A percentile compares a stretch with the other conserved stretches of the same genome.
These are phyloP conservation scores for Dunaliella sp. DNA, from an alignment of 139 green algal genomes.

Conservation along the genomic window DNA sequence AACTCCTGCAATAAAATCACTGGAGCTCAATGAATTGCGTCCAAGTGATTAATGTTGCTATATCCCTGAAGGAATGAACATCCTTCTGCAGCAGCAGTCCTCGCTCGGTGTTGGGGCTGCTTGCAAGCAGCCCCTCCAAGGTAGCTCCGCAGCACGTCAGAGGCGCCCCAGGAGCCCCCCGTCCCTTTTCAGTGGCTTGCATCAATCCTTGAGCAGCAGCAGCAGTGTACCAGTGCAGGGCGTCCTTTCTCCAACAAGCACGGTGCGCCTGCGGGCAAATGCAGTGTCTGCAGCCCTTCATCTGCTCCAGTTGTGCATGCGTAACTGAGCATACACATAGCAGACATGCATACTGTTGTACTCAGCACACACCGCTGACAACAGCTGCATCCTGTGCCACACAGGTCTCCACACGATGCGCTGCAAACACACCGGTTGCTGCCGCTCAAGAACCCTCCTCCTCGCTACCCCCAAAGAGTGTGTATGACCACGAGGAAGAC, in stretches of 20 bases:
- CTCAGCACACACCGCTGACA: not conserved
- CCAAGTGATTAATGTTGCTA: no score
- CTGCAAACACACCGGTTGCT: not conserved
- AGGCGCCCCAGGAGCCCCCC: not conserved
- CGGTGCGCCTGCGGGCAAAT: not conserved
- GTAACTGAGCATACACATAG: not conserved
- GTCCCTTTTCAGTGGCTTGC: not conserved
- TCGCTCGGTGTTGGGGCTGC: not conserved
- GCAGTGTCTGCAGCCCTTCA: not conserved
- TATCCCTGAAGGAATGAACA: no score
- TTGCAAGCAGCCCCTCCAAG: no score
- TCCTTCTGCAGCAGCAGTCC: not conserved
- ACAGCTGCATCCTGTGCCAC: not conserved
- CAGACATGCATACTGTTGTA: not conserved
- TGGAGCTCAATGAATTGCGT: no score
- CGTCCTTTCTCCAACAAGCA: not conserved
- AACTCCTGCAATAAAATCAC: no score
- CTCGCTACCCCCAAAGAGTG: not conserved
- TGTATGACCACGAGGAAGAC: constrained; percentile 62
- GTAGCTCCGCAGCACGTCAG: not conserved
- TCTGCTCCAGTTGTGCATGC: not conserved
- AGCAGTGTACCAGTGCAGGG: not conserved
- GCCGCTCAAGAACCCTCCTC: not conserved
- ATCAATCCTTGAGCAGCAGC: not conserved
- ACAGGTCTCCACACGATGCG: not conserved